Evolutionary conservation across 176 grass and related monocot genomes (phyloP).

Genomic region (Elaeis guineensis): DNA sequence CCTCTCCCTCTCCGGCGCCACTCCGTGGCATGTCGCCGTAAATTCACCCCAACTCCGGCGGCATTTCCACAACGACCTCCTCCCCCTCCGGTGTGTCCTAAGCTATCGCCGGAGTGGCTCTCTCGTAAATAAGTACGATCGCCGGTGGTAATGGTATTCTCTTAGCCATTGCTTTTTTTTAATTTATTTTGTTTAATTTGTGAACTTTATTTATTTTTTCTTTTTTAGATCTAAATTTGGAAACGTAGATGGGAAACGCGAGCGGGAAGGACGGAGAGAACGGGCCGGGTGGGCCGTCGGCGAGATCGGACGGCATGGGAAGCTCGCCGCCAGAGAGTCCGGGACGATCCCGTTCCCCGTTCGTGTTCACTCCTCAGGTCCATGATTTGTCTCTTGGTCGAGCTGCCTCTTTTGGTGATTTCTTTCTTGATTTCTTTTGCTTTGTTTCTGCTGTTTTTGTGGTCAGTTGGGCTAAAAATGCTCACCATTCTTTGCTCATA

Average conservation of each 20-base stretch:
- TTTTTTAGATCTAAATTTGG: background rate
- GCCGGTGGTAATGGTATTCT: slow-evolving; percentile 1
- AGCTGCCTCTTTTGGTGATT: background rate
- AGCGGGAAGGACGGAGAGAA: background rate
- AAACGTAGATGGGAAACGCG: slow-evolving; percentile 6
- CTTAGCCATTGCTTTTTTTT: background rate
- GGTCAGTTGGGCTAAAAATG: too few species aligned
- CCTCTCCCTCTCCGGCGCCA: background rate
- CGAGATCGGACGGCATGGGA: background rate
- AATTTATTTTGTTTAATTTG: too few species aligned
- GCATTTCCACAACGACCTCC: background rate
- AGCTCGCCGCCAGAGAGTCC: background rate
- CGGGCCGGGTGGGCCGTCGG: background rate
- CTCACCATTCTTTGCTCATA: too few species aligned
- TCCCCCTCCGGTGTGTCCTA: background rate
- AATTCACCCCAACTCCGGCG: background rate
- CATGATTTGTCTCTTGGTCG: background rate
- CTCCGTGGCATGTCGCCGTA: background rate
- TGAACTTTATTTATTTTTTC: too few species aligned
- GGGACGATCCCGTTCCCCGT: background rate
- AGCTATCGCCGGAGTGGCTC: background rate
- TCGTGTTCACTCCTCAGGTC: slow-evolving; percentile 8
- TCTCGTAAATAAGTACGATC: slow-evolving; percentile 1
- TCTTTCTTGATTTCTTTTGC: background rate
- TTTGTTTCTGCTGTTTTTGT: background rate